phyloP scores from a whole-genome alignment of 1,139 yeast genomes.

The Zygosaccharomyces pseudobailii region DNA sequence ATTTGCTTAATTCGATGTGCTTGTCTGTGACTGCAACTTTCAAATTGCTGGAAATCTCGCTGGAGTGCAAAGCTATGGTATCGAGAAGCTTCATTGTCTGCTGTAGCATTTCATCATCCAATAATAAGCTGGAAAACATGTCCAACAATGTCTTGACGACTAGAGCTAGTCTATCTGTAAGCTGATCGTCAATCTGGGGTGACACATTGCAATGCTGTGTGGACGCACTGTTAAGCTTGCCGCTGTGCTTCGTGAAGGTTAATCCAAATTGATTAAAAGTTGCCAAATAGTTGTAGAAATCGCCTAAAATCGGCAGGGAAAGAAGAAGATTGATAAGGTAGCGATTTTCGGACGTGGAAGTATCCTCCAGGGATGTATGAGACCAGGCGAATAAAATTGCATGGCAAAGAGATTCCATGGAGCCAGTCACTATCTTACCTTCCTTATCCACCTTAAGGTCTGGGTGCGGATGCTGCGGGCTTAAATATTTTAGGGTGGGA shows the following conservation, averaged over 20 bases:
- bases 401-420: slow-evolving; percentile 71
- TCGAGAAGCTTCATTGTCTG: slow-evolving; percentile 42
- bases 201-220: slow-evolving; percentile 28
- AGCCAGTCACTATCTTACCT: slow-evolving; percentile 45
- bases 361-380: slow-evolving; percentile 36
- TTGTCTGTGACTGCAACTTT: slow-evolving; percentile 40
- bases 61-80: slow-evolving; percentile 44
- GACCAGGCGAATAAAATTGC: slow-evolving; percentile 50
- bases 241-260: slow-evolving; percentile 33
- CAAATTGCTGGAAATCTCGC: slow-evolving; percentile 42
- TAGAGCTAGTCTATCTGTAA: slow-evolving; percentile 43
- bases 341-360: slow-evolving; percentile 32
- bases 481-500: slow-evolving; percentile 31
- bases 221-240: slow-evolving; percentile 18
- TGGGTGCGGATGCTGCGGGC: slow-evolving; percentile 61
- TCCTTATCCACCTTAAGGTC: slow-evolving; percentile 52
- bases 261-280: slow-evolving; percentile 44
- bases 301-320: slow-evolving; percentile 63
- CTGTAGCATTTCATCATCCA: slow-evolving; percentile 46
- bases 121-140: slow-evolving; percentile 50
- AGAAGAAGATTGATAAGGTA: slow-evolving; percentile 42
- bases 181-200: slow-evolving; percentile 33
- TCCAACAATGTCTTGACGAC: slow-evolving; percentile 45
- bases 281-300: slow-evolving; percentile 49
- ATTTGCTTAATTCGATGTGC: slow-evolving; percentile 40